These are phyloP conservation scores for Claviceps africana DNA, from an alignment of 2,329 filamentous ascomycete species.

Conservation along the genomic window DNA sequence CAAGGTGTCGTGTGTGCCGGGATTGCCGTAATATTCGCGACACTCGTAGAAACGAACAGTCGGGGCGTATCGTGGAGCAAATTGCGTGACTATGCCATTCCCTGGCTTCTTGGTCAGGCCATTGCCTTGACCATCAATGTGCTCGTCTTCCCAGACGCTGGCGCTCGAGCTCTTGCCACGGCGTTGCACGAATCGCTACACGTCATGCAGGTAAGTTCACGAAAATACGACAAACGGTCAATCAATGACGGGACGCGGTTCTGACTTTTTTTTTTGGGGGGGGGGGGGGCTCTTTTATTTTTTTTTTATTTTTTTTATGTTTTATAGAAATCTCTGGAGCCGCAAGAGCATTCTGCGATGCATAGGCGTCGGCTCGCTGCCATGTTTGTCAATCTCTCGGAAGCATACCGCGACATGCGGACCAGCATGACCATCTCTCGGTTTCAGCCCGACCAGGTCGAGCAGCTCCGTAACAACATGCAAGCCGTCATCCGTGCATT, in stretches of 20 bases:
- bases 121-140: slow-evolving; percentile 36
- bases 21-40: slow-evolving; percentile 39
- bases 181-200: slow-evolving; percentile 32
- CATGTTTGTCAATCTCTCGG: slow-evolving; percentile 41
- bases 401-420: slow-evolving; percentile 40
- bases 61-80: slow-evolving; percentile 33
- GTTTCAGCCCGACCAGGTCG: slow-evolving; percentile 35
- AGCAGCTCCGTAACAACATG: slow-evolving; percentile 36
- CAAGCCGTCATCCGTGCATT: slow-evolving; percentile 41
- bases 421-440: slow-evolving; percentile 42
- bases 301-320: not conserved
- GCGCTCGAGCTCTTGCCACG: slow-evolving; percentile 35
- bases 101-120: slow-evolving; percentile 41
- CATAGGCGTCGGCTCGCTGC: slow-evolving; percentile 31
- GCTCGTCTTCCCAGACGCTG: slow-evolving; percentile 39
- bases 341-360: slow-evolving; percentile 15
- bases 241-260: not conserved
- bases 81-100: slow-evolving; percentile 36
- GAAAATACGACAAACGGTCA: not conserved
- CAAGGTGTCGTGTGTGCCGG: slow-evolving; percentile 41
- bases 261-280: not conserved
- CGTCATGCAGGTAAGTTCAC: slow-evolving; percentile 27
- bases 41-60: slow-evolving; percentile 33
- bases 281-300: too few species aligned
- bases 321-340: slow-evolving; percentile 19